phyloP scores from a whole-genome alignment of 2,329 filamentous ascomycete species.

The Camillea tinctor region DNA sequence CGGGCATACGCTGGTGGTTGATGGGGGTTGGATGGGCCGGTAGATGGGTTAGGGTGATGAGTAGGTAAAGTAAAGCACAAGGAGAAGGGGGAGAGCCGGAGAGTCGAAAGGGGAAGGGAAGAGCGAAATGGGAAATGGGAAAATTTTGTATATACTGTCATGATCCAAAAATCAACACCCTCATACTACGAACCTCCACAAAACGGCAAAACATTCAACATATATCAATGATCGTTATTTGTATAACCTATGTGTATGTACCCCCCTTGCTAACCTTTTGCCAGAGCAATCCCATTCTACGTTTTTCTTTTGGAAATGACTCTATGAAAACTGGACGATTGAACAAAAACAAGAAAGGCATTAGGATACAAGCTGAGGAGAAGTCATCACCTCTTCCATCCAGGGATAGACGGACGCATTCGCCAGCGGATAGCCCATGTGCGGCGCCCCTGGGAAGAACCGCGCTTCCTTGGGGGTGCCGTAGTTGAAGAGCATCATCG shows the following conservation, averaged over 20 bases:
- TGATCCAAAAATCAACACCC: not conserved
- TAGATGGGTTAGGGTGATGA: conserved; percentile 38
- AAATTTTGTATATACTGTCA: not conserved
- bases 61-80: not conserved
- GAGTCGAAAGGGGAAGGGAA: too few relatives aligned
- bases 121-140: not conserved
- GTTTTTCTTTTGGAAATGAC: too few relatives aligned
- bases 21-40: conserved; percentile 92
- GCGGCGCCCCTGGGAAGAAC: conserved; percentile 59
- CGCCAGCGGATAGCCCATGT: conserved; percentile 67
- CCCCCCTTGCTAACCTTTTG: too few relatives aligned
- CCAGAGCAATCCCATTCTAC: too few relatives aligned
- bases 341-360: too few relatives aligned
- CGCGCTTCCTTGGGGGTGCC: conserved; percentile 64
- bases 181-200: not conserved
- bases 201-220: not conserved
- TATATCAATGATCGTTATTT: not conserved
- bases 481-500: conserved; percentile 62
- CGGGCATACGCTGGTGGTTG: conserved; percentile 78
- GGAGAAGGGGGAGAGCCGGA: too few relatives aligned
- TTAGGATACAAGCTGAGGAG: conserved; percentile 6
- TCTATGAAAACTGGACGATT: too few relatives aligned
- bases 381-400: conserved; percentile 56
- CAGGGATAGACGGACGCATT: conserved; percentile 59
- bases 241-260: too few relatives aligned